Base-by-base conservation (phyloP, 352 stramenopile species). In the Phytopythium aichiense region DNA sequence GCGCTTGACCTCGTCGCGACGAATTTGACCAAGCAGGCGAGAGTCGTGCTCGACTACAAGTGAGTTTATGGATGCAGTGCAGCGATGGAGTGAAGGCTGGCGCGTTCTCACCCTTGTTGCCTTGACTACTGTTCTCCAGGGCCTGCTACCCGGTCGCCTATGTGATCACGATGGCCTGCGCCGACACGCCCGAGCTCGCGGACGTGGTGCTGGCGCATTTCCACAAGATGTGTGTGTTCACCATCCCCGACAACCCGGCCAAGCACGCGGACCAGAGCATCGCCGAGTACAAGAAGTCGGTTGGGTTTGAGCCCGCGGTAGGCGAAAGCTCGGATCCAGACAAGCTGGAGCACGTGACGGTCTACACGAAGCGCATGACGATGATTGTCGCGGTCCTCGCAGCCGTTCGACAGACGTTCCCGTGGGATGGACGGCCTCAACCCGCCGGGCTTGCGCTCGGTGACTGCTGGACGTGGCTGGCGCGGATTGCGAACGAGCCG, bases 291-390 rank as follows among this genome's bases (percentile, higher is more conserved):
- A 88, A 90, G 66, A 59, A 69, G 49, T 71, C 78, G 13, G 64
- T 91, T 20, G 81, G 81, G 1, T 91, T 92, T 45, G 79, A 92
- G 45, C 73, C 77, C 23, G 77, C 81, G 0, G 72, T 92, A 0
- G 79, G 76, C 7, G 77, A 91, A 42, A 85, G 72, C 28, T 83
- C 69, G 0, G 77, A 87, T 45, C 74, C 71, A 0, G 78, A 89
- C 48, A 68, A 70, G 2, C 68, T 92, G 2, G 84, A 92, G 65
- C 84, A 92, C 63, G 68, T 92, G 12, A 91, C 84, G 4, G 84
- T 87, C 53, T 92, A 90, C 63, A 73, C 84, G 18, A 84, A 86
- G 65, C 84, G 84, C 57, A 92, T 92, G 78, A 92, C 76, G 3
- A 91, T 91, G 84, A 65, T 91, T 56, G 63, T 77, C 2, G 81